Evolutionary conservation across 352 stramenopile genomes (phyloP).

Genomic region (Globisporangium mamillatum): DNA sequence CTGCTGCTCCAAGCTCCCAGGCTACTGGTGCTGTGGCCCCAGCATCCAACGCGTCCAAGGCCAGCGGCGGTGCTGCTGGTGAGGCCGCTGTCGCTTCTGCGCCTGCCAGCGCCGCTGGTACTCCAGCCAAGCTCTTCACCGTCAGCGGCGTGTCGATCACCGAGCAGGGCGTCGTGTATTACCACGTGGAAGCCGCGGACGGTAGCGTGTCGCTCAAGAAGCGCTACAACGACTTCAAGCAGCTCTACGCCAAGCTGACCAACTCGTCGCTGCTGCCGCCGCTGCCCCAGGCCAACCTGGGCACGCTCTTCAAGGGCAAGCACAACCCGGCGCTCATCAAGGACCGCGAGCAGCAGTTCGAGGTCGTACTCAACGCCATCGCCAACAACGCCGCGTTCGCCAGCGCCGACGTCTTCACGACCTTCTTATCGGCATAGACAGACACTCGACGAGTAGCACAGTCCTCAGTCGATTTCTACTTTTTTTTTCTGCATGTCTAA

Average conservation of each 20-base stretch:
- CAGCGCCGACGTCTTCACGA: slow-evolving; percentile 50
- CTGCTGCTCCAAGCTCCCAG: slow-evolving; percentile 3
- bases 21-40: slow-evolving; percentile 13
- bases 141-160: slow-evolving; percentile 64
- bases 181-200: slow-evolving; percentile 49
- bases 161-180: slow-evolving; percentile 64
- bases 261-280: slow-evolving; percentile 38
- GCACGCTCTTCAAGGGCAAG: slow-evolving; percentile 51
- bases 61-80: background rate
- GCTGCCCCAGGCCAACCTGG: slow-evolving; percentile 46
- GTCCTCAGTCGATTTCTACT: background rate
- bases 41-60: slow-evolving; percentile 8
- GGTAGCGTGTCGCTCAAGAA: slow-evolving; percentile 48
- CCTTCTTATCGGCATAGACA: slow-evolving; percentile 34
- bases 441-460: background rate
- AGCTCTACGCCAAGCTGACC: slow-evolving; percentile 43
- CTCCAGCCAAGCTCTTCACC: slow-evolving; percentile 30
- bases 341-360: slow-evolving; percentile 60
- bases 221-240: slow-evolving; percentile 84
- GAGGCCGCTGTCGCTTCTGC: background rate
- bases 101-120: background rate
- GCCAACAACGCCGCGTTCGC: slow-evolving; percentile 41
- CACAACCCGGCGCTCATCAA: slow-evolving; percentile 60
- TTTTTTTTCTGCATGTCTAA: slow-evolving; percentile 18
- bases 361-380: slow-evolving; percentile 67